phyloP scores from a whole-genome alignment of 495 filamentous ascomycete species.

The Articulospora tetracladia region DNA sequence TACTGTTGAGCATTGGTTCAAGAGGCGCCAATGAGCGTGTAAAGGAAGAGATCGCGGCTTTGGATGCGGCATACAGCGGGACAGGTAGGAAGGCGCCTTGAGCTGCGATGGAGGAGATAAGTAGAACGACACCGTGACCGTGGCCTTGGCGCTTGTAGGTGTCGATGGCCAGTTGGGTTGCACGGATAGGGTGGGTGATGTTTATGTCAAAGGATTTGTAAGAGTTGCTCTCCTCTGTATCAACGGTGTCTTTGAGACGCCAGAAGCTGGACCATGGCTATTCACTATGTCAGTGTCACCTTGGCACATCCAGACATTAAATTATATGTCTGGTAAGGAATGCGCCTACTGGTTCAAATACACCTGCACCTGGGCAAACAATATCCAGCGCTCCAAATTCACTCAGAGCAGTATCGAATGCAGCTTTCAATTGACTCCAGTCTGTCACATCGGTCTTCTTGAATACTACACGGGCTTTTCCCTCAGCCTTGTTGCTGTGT shows the following conservation, averaged over 20 bases:
- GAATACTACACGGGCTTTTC: slow-evolving; percentile 47
- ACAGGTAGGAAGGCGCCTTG: slow-evolving; percentile 44
- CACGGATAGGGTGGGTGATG: slow-evolving; percentile 65
- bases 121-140: slow-evolving; percentile 36
- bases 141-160: slow-evolving; percentile 37
- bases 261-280: slow-evolving; percentile 26
- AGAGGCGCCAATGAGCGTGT: slow-evolving; percentile 51
- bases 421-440: slow-evolving; percentile 54
- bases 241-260: slow-evolving; percentile 17
- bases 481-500: slow-evolving; percentile 31
- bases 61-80: slow-evolving; percentile 59
- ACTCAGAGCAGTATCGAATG: slow-evolving; percentile 53
- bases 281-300: neutral
- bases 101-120: slow-evolving; percentile 62
- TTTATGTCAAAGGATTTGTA: slow-evolving; percentile 65
- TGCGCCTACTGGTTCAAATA: slow-evolving; percentile 48
- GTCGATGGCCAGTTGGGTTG: slow-evolving; percentile 60
- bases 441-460: slow-evolving; percentile 59
- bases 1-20: slow-evolving; percentile 20
- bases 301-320: neutral
- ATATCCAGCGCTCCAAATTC: slow-evolving; percentile 61
- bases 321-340: slow-evolving; percentile 9
- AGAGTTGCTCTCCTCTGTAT: slow-evolving; percentile 46
- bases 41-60: slow-evolving; percentile 57
- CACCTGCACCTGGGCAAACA: slow-evolving; percentile 64